Evolutionary conservation across 352 stramenopile species (phyloP).

Genomic region (Phytophthora lateralis): DNA sequence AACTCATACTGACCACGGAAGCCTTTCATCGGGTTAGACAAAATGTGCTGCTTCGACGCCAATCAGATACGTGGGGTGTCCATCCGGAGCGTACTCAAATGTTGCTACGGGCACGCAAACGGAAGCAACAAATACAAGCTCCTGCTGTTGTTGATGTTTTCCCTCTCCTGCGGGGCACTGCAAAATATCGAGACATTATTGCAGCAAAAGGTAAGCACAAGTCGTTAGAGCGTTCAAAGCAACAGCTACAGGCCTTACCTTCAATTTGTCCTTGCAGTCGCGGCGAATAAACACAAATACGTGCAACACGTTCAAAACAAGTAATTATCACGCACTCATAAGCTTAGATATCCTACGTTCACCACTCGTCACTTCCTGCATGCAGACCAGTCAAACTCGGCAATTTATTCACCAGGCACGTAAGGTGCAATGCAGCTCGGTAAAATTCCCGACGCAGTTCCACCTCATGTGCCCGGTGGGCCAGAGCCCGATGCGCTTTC

Average conservation of each 20-base stretch:
- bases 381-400: background rate
- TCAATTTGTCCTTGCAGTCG: slow-evolving; percentile 9
- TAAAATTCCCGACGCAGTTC: slow-evolving; percentile 19
- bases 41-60: slow-evolving; percentile 13
- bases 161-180: slow-evolving; percentile 3
- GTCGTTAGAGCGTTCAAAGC: background rate
- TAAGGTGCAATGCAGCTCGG: background rate
- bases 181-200: background rate
- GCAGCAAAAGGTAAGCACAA: slow-evolving; percentile 6
- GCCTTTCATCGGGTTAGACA: slow-evolving; percentile 34
- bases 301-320: slow-evolving; percentile 8
- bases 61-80: slow-evolving; percentile 24
- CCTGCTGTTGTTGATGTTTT: background rate
- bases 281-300: slow-evolving; percentile 13
- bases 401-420: background rate
- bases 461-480: slow-evolving; percentile 6
- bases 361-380: slow-evolving; percentile 1
- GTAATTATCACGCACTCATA: slow-evolving; percentile 1
- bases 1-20: slow-evolving; percentile 30
- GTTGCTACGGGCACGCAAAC: slow-evolving; percentile 23
- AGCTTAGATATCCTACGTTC: too few species aligned
- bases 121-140: slow-evolving; percentile 19
- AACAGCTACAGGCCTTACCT: slow-evolving; percentile 13
- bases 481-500: background rate
- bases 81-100: slow-evolving; percentile 28